Evolutionary conservation across 176 grass and related monocot species (phyloP).

Genomic region (Dactylis glomerata): DNA sequence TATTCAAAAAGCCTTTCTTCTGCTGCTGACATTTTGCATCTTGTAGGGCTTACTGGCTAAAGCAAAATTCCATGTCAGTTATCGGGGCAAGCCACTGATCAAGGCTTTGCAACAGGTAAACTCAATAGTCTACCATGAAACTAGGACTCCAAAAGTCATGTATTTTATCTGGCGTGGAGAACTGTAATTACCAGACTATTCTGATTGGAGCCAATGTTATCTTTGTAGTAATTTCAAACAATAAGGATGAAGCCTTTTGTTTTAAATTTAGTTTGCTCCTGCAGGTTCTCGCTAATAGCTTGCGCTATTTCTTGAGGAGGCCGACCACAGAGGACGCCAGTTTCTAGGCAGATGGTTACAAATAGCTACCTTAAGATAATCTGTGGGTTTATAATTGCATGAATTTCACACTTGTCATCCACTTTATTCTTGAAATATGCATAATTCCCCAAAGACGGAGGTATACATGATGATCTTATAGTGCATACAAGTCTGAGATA

Average conservation of each 20-base stretch:
- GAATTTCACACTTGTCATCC: neutral
- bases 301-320: constrained; percentile 96
- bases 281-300: constrained; percentile 92
- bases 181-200: neutral
- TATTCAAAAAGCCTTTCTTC: constrained; percentile 7
- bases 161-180: neutral
- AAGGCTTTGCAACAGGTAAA: constrained; percentile 73
- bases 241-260: neutral
- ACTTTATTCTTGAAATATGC: constrained; percentile 5
- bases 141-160: neutral
- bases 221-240: neutral
- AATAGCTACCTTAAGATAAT: neutral
- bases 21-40: constrained; percentile 23
- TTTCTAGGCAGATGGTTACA: constrained; percentile 47
- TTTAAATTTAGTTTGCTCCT: constrained; percentile 19
- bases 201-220: neutral
- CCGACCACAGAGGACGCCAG: constrained; percentile 82
- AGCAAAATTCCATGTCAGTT: constrained; percentile 98
- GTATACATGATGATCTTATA: constrained; percentile 36
- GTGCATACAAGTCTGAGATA: neutral
- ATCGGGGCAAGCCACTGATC: constrained; percentile 61
- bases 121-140: neutral
- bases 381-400: constrained; percentile 5
- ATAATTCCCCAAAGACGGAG: constrained; percentile 10
- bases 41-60: constrained; percentile 85